Base-by-base conservation (phyloP, 2,329 filamentous ascomycete genomes). In the Ceratocystis colombiana region DNA sequence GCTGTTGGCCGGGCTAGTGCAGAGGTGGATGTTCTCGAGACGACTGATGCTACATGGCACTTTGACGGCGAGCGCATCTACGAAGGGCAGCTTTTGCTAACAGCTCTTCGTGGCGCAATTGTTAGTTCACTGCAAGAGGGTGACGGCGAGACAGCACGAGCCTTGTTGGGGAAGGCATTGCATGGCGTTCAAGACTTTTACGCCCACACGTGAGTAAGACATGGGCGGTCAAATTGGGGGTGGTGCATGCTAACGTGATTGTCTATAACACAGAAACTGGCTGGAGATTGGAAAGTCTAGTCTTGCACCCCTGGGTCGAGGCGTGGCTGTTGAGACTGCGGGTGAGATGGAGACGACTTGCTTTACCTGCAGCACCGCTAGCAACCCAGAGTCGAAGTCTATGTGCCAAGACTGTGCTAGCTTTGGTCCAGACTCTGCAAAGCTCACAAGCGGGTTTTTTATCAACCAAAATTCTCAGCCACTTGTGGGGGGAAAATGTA, bases 181-280 rank as follows among this genome's bases (percentile, higher is more conserved):
- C 69, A 69, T 61, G 33, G 61, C 30, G 68, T 70, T 22, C 69
- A 70, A 46, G 69, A 70, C 44, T 68, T 69, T 30, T 68, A 67
- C 33, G 66, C 66, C 8, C 66, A 70, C 46, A 67, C 64, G 69
- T 70, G 33, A 62, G 69, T 67, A 50, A 5, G 3, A 30, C 17
- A 28, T 12, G 48, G 4, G 48, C 20, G 10, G 37, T 12, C 12
- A 41, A 41, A 5, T 15, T 53, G 8, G 4, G 1, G 10, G 33
- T 30, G 22, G 12, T 57, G 17, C 46, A 57, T 41, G 20, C 30
- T 28, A 50, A 8, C 25, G 10, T 33, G 7, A 30, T 8, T 17
- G 45, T 28, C 15, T 50, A 45, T 8, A 37, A 28, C 10, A 1
- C 61, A 67, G 67, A 1, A 67, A 67, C 44, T 67, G 68, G 64